Conservation (phyloP, 192 early-diverging fungal genomes). For the Coemansia sp. region DNA sequence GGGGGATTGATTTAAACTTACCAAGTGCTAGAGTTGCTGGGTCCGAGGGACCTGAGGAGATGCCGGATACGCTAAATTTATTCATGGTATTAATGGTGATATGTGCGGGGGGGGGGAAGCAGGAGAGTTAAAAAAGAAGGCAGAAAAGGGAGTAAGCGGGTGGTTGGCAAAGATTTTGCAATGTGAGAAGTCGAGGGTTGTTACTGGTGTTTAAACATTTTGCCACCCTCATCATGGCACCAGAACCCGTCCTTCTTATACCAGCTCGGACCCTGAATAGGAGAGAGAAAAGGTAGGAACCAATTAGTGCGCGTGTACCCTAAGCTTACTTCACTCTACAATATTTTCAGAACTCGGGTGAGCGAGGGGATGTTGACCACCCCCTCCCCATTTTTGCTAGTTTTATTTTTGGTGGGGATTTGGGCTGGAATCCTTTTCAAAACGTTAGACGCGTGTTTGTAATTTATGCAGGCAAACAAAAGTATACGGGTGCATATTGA, state of each 20-base stretch:
- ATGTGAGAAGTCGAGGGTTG: background rate
- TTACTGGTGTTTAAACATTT: background rate
- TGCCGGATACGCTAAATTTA: too few species aligned
- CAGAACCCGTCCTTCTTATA: background rate
- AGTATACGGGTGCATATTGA: too few species aligned
- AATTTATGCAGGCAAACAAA: too few species aligned
- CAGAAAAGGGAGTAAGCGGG: background rate
- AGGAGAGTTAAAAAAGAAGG: background rate
- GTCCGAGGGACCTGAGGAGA: slow-evolving; percentile 12
- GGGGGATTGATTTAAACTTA: slow-evolving; percentile 22
- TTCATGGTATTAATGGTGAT: too few species aligned
- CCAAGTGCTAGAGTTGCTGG: slow-evolving; percentile 25
- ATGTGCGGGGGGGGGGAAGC: background rate
- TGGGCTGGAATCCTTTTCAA: too few species aligned
- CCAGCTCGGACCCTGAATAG: background rate
- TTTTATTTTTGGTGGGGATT: too few species aligned
- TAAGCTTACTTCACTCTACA: too few species aligned
- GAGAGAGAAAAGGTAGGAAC: background rate
- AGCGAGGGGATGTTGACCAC: too few species aligned
- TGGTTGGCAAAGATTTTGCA: background rate
- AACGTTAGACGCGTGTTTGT: too few species aligned
- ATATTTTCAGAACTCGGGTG: too few species aligned
- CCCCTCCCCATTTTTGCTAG: too few species aligned
- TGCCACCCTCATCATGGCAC: background rate
- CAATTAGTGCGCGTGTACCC: background rate